Percentiles rank a stretch among this genome's conserved stretches.
These are phyloP conservation scores for Linnemannia exigua DNA, from an alignment of 192 early-diverging fungal genomes.

Conservation along the genomic window DNA sequence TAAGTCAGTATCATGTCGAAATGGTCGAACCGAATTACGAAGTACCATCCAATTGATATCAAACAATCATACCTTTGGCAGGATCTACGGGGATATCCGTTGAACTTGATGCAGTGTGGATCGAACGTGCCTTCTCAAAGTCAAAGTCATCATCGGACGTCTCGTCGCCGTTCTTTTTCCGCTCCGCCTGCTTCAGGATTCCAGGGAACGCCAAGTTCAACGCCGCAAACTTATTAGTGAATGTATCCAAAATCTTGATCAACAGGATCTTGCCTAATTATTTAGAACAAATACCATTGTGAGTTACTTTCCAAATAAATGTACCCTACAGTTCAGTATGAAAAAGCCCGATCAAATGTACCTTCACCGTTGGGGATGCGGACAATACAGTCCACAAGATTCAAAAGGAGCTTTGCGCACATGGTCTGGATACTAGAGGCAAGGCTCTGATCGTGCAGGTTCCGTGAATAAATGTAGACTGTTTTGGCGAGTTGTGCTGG, in stretches of 20 bases:
- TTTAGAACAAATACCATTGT: not conserved
- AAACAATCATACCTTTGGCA: slow-evolving; percentile 72
- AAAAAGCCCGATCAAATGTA: slow-evolving; percentile 1
- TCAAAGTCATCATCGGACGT: slow-evolving; percentile 64
- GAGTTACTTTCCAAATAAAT: not conserved
- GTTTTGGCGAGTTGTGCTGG: slow-evolving; percentile 84
- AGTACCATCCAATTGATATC: not conserved
- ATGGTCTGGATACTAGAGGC: slow-evolving; percentile 96
- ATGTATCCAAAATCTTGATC: slow-evolving; percentile 88
- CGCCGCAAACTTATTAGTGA: slow-evolving; percentile 81
- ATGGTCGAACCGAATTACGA: not conserved
- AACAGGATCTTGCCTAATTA: slow-evolving; percentile 75
- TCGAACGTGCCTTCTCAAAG: slow-evolving; percentile 69
- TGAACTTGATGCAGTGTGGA: slow-evolving; percentile 62
- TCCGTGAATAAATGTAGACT: slow-evolving; percentile 92
- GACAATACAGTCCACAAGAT: slow-evolving; percentile 90
- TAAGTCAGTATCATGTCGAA: not conserved
- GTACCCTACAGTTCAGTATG: no score
- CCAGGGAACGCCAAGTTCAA: slow-evolving; percentile 75
- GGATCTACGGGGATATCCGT: slow-evolving; percentile 71
- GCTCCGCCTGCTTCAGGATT: slow-evolving; percentile 69
- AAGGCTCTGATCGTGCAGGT: slow-evolving; percentile 93
- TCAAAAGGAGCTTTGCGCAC: slow-evolving; percentile 94
- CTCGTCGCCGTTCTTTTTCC: slow-evolving; percentile 60
- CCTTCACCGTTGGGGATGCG: slow-evolving; percentile 73